Evolutionary conservation across 1,284 basidiomycete species (phyloP).

Genomic region (Takashimella koratensis): DNA sequence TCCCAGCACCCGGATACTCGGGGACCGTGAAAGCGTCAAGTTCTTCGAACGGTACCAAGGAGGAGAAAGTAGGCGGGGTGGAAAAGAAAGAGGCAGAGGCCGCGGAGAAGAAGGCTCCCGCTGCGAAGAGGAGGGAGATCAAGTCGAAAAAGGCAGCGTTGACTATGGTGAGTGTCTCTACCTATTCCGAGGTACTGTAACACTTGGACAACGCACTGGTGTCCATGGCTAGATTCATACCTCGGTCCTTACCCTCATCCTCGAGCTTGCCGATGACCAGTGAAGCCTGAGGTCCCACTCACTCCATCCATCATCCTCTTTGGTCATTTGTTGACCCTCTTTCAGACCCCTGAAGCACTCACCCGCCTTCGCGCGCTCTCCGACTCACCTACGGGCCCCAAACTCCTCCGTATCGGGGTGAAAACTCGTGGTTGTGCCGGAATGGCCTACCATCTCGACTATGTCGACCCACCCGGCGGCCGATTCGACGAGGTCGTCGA

Average conservation of each 20-base stretch:
- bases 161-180: slow-evolving; percentile 61
- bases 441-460: slow-evolving; percentile 94
- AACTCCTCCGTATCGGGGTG: slow-evolving; percentile 90
- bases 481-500: slow-evolving; percentile 98
- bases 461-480: slow-evolving; percentile 77
- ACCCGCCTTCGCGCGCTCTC: slow-evolving; percentile 66
- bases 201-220: too few species aligned
- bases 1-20: slow-evolving; percentile 27
- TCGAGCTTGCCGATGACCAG: too few species aligned
- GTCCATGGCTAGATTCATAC: neutral
- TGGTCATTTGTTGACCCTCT: too few species aligned
- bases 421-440: slow-evolving; percentile 99
- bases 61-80: slow-evolving; percentile 7
- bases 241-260: neutral
- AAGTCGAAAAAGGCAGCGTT: slow-evolving; percentile 77
- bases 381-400: slow-evolving; percentile 56
- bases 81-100: slow-evolving; percentile 2
- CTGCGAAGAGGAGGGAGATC: slow-evolving; percentile 44
- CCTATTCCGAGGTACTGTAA: too few species aligned
- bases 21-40: slow-evolving; percentile 8
- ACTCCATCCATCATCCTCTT: too few species aligned
- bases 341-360: slow-evolving; percentile 82
- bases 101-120: slow-evolving; percentile 4
- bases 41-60: slow-evolving; percentile 7
- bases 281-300: too few species aligned